phyloP scores from a whole-genome alignment of 2,329 filamentous ascomycete species.

The Penicillium sp. region DNA sequence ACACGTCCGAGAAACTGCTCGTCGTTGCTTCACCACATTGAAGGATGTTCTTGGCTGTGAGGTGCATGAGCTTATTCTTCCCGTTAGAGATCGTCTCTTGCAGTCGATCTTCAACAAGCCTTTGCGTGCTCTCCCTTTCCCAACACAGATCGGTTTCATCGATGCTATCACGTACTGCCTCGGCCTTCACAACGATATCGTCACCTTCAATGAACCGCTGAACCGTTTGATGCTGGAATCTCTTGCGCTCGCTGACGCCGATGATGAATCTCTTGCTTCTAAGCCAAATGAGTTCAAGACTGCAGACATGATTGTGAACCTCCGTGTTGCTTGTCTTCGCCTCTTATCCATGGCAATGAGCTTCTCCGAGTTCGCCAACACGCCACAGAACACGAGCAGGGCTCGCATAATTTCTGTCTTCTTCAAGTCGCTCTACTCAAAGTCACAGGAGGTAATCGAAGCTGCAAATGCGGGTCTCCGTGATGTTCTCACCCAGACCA shows the following conservation, averaged over 20 bases:
- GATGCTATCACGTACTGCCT: constrained; percentile 97
- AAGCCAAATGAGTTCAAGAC: constrained; percentile 93
- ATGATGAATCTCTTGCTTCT: constrained; percentile 86
- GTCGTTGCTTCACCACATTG: constrained; percentile 75
- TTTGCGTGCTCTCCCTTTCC: constrained; percentile 84
- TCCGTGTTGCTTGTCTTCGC: constrained; percentile 90
- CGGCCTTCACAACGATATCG: constrained; percentile 81
- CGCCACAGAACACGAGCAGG: constrained; percentile 63
- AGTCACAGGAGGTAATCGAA: constrained; percentile 87
- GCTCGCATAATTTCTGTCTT: constrained; percentile 85
- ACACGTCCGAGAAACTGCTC: constrained; percentile 85
- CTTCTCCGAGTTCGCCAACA: constrained; percentile 85
- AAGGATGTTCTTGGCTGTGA: constrained; percentile 74
- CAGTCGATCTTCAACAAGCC: constrained; percentile 94
- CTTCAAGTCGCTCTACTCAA: constrained; percentile 95
- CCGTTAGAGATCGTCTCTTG: constrained; percentile 86
- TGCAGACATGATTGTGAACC: constrained; percentile 87
- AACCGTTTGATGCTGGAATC: constrained; percentile 92
- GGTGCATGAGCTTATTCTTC: constrained; percentile 83
- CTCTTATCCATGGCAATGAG: constrained; percentile 90
- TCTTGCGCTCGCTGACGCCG: constrained; percentile 87
- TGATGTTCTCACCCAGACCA: constrained; percentile 81
- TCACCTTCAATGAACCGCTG: constrained; percentile 87
- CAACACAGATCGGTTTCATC: constrained; percentile 96
- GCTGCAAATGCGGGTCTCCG: constrained; percentile 89